Evolutionary conservation across 495 filamentous ascomycete genomes (phyloP).

Genomic region (Lichenothelia convexa): DNA sequence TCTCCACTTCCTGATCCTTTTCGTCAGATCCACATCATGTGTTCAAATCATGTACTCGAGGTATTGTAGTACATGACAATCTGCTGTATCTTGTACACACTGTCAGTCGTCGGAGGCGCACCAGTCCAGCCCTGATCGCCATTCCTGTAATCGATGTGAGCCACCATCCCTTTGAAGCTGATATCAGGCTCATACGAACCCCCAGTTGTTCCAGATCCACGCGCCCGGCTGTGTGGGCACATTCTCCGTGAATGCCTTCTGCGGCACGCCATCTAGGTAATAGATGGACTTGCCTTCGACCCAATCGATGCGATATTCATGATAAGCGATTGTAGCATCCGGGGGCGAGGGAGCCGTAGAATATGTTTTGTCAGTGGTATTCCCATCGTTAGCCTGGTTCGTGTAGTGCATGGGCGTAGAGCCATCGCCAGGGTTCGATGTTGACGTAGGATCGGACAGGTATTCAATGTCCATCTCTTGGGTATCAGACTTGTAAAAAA

Average conservation of each 20-base stretch:
- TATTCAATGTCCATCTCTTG: slow-evolving; percentile 11
- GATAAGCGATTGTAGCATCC: slow-evolving; percentile 4
- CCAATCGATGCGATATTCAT: slow-evolving; percentile 16
- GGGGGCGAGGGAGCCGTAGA: slow-evolving; percentile 1
- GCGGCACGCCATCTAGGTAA: slow-evolving; percentile 8
- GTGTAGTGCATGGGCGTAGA: slow-evolving; percentile 9
- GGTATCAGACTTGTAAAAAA: slow-evolving; percentile 9
- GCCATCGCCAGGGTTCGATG: slow-evolving; percentile 1
- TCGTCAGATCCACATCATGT: too few relatives aligned
- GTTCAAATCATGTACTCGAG: too few relatives aligned
- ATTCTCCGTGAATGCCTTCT: slow-evolving; percentile 8
- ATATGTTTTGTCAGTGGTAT: slow-evolving; percentile 1
- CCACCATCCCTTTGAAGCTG: neutral
- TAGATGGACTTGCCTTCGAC: slow-evolving; percentile 5
- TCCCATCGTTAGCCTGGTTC: slow-evolving; percentile 6
- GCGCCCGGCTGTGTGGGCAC: slow-evolving; percentile 10
- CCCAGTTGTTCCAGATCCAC: slow-evolving; percentile 17
- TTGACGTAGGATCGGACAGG: slow-evolving; percentile 4
- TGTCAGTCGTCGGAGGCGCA: slow-evolving; percentile 9
- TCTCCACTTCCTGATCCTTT: too few relatives aligned
- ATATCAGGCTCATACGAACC: slow-evolving; percentile 1
- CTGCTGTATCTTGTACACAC: slow-evolving; percentile 7
- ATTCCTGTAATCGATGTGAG: slow-evolving; percentile 4
- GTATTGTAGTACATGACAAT: slow-evolving; percentile 15
- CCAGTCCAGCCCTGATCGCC: slow-evolving; percentile 9